Conservation (phyloP, 768 basidiomycete genomes). For the Trametes cubensis region DNA sequence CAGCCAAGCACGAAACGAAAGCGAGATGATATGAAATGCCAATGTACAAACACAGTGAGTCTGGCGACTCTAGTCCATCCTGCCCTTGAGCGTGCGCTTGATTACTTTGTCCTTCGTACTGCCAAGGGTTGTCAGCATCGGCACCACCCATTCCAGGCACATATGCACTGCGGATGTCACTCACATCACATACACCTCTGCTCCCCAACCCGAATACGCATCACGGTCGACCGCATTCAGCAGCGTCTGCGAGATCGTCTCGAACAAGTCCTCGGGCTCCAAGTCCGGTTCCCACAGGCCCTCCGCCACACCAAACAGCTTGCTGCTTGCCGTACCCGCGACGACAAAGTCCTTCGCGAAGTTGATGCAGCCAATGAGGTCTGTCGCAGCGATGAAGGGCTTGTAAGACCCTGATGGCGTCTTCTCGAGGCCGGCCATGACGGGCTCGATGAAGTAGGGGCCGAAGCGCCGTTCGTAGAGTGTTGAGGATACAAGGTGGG, state of each 20-base stretch:
- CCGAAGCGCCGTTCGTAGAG: slow-evolving; percentile 96
- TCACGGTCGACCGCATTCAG: slow-evolving; percentile 95
- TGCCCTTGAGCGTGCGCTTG: slow-evolving; percentile 52
- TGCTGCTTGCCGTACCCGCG: slow-evolving; percentile 87
- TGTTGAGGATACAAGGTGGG: slow-evolving; percentile 92
- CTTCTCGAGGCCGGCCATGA: slow-evolving; percentile 88
- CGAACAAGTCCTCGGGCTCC: slow-evolving; percentile 95
- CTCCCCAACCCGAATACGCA: slow-evolving; percentile 97
- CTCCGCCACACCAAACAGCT: slow-evolving; percentile 96
- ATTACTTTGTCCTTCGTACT: slow-evolving; percentile 56
- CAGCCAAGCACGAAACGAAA: slow-evolving; percentile 1
- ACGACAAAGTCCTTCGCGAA: slow-evolving; percentile 98
- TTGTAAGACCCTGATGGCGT: slow-evolving; percentile 70
- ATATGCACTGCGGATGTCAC: slow-evolving; percentile 33
- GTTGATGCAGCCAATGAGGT: slow-evolving; percentile 91
- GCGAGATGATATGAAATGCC: slow-evolving; percentile 21
- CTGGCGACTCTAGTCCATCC: slow-evolving; percentile 53
- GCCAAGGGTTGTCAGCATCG: not conserved
- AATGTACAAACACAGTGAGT: slow-evolving; percentile 19
- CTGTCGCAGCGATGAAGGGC: slow-evolving; percentile 94
- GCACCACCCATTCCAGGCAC: not conserved
- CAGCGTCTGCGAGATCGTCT: slow-evolving; percentile 96
- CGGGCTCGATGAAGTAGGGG: slow-evolving; percentile 95
- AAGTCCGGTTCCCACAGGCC: slow-evolving; percentile 98
- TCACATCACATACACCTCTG: slow-evolving; percentile 93